Conservation (phyloP, 768 basidiomycete genomes). For the Amanita rubescens region DNA sequence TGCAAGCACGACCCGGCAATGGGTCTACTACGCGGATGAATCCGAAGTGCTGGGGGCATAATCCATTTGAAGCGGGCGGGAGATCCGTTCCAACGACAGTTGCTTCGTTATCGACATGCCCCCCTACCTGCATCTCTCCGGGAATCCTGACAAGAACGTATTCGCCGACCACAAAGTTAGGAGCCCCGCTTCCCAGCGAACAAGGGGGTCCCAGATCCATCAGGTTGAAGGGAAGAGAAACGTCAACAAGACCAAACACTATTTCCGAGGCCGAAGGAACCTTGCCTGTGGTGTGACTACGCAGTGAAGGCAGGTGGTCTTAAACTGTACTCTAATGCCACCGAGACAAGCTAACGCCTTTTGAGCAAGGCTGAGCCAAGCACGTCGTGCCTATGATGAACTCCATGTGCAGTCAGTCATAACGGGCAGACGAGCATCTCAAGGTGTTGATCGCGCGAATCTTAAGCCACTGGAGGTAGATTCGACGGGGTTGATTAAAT, state of each 20-base stretch:
- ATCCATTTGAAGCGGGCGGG: too few species aligned
- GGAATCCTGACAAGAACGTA: too few species aligned
- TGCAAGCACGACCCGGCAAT: too few species aligned
- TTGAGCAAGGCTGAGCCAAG: conserved; percentile 18
- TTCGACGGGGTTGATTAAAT: conserved; percentile 81
- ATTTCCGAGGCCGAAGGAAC: conserved; percentile 80
- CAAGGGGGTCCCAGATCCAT: neutral
- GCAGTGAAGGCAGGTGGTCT: conserved; percentile 66
- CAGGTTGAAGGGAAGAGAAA: too few species aligned
- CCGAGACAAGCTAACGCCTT: too few species aligned
- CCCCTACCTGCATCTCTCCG: too few species aligned
- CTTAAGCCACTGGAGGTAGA: conserved; percentile 89
- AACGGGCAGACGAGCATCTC: conserved; percentile 90
- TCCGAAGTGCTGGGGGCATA: too few species aligned
- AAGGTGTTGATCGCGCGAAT: conserved; percentile 82
- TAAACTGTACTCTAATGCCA: neutral
- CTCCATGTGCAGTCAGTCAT: conserved; percentile 81
- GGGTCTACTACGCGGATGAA: too few species aligned
- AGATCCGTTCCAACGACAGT: too few species aligned
- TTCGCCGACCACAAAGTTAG: too few species aligned
- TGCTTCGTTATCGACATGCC: too few species aligned
- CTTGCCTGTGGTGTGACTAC: conserved; percentile 85
- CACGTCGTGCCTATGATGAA: conserved; percentile 42
- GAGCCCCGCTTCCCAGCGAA: too few species aligned
- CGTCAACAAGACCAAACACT: neutral